Conservation (phyloP, 169 alveolate species). For the Eimeria tenella region DNA sequence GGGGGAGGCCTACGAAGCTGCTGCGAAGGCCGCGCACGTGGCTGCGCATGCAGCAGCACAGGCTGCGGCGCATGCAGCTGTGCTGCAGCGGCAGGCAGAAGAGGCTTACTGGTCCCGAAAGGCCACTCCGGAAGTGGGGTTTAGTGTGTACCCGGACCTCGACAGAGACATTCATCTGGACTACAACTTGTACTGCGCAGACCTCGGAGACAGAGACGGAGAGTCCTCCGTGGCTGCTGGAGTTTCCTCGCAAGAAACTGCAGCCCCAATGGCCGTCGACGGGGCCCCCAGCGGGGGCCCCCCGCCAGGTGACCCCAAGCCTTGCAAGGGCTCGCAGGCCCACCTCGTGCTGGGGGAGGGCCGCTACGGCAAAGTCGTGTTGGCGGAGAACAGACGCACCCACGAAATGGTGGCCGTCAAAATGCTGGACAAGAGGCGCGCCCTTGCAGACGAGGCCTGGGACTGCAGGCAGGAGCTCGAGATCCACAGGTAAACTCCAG, state of each 20-base stretch:
- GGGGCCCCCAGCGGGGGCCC: background rate
- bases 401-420: constrained; percentile 59
- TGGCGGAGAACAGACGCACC: constrained; percentile 31
- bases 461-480: constrained; percentile 74
- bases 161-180: constrained; percentile 67
- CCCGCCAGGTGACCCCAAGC: background rate
- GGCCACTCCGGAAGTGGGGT: background rate
- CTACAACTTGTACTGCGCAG: constrained; percentile 57
- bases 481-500: constrained; percentile 69
- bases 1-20: constrained; percentile 57
- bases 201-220: background rate
- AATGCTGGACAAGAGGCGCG: constrained; percentile 66
- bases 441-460: constrained; percentile 27
- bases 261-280: constrained; percentile 14
- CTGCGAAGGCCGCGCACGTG: constrained; percentile 65
- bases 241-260: background rate
- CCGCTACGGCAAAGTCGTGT: constrained; percentile 67
- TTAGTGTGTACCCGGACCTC: constrained; percentile 70
- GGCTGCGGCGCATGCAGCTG: constrained; percentile 66
- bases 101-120: constrained; percentile 6
- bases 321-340: background rate
- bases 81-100: constrained; percentile 33
- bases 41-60: constrained; percentile 73
- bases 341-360: constrained; percentile 74
- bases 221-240: background rate